Percentiles rank a stretch among this genome's conserved stretches.
Evolutionary conservation across 2,329 filamentous ascomycete species (phyloP).

Genomic region (Colletotrichum sojae): DNA sequence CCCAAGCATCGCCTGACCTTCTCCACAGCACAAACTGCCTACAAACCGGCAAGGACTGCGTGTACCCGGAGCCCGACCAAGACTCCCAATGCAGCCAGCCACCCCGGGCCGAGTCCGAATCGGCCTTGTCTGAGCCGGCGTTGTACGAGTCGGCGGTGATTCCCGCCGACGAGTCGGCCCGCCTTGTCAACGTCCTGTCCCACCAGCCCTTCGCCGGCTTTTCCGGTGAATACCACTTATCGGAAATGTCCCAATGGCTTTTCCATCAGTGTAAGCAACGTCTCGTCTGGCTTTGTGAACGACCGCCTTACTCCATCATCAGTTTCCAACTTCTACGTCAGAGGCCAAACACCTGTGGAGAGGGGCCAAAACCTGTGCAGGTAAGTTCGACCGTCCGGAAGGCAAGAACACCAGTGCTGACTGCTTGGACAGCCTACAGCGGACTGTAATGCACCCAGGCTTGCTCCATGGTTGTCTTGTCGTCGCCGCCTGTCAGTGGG

Average conservation of each 20-base stretch:
- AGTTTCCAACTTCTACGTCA: slow-evolving; percentile 59
- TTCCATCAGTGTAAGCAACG: slow-evolving; percentile 52
- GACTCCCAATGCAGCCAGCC: not conserved
- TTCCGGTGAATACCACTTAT: slow-evolving; percentile 45
- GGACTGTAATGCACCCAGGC: slow-evolving; percentile 59
- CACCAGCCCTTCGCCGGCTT: slow-evolving; percentile 40
- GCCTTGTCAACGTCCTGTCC: slow-evolving; percentile 31
- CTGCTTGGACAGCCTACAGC: slow-evolving; percentile 53
- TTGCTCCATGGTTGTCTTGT: slow-evolving; percentile 62
- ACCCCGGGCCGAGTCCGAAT: slow-evolving; percentile 21
- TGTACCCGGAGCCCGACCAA: slow-evolving; percentile 48
- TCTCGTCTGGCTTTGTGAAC: not conserved
- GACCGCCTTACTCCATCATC: slow-evolving; percentile 10
- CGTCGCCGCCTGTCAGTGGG: slow-evolving; percentile 61
- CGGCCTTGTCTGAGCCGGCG: not conserved
- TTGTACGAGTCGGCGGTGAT: slow-evolving; percentile 14
- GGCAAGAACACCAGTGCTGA: slow-evolving; percentile 27
- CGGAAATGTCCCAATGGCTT: slow-evolving; percentile 52
- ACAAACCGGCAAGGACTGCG: slow-evolving; percentile 60
- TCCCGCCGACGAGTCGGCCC: slow-evolving; percentile 11
- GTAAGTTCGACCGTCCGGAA: slow-evolving; percentile 43
- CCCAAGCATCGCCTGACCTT: slow-evolving; percentile 14
- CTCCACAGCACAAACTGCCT: slow-evolving; percentile 59
- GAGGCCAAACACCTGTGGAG: slow-evolving; percentile 57
- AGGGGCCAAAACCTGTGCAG: slow-evolving; percentile 52